Percentiles rank a stretch among this genome's conserved stretches.
phyloP scores from a whole-genome alignment of 2,329 filamentous ascomycete species.

The Neofusicoccum laricinum region DNA sequence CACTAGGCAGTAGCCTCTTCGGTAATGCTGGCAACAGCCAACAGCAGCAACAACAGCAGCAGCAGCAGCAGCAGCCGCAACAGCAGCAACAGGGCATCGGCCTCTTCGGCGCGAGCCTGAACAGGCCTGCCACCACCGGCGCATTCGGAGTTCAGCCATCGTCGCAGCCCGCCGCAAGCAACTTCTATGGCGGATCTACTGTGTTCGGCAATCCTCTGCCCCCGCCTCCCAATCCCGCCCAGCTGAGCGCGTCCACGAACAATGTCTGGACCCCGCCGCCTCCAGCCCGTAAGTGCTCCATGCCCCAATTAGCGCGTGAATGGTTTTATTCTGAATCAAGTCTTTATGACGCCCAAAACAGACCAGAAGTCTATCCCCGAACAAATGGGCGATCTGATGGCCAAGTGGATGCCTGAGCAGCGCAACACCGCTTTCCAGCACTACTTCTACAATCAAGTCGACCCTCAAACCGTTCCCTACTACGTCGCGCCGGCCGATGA shows the following conservation, averaged over 20 bases:
- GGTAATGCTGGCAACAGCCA: constrained; percentile 27
- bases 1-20: constrained; percentile 38
- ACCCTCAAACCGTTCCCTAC: constrained; percentile 70
- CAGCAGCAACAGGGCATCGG: constrained; percentile 12
- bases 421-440: constrained; percentile 72
- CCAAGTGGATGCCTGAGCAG: constrained; percentile 71
- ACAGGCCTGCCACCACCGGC: constrained; percentile 34
- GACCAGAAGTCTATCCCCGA: constrained; percentile 72
- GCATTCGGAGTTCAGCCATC: background rate
- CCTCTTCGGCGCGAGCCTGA: constrained; percentile 16
- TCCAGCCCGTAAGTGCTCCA: constrained; percentile 5
- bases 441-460: constrained; percentile 86
- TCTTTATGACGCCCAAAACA: constrained; percentile 25
- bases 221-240: background rate
- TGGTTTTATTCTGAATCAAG: constrained; percentile 17
- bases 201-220: constrained; percentile 31
- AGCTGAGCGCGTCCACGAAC: constrained; percentile 1
- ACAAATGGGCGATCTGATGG: constrained; percentile 66
- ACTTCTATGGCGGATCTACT: constrained; percentile 27
- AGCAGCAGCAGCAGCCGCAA: constrained; percentile 9
- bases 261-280: constrained; percentile 14
- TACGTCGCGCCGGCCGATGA: constrained; percentile 69
- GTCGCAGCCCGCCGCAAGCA: background rate
- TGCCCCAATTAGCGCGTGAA: background rate
- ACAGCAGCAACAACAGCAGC: background rate